Percentiles rank a stretch among this genome's conserved stretches.
Conservation (phyloP, 495 filamentous ascomycete genomes). For the Aspergillus cavernicola region DNA sequence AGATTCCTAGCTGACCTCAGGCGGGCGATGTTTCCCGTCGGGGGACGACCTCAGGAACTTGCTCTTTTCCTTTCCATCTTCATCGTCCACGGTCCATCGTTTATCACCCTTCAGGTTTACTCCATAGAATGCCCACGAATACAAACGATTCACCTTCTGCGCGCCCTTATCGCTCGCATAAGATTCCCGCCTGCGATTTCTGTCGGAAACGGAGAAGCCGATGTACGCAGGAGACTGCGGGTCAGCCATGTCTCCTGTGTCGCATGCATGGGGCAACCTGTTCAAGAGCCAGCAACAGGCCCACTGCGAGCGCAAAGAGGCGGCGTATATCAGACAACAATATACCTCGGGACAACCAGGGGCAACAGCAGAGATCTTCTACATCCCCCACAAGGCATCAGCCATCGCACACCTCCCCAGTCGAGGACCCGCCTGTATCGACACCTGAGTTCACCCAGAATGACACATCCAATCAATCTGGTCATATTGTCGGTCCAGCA, state of each 20-base stretch:
- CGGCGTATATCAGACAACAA: not conserved
- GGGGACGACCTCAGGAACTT: too few species aligned
- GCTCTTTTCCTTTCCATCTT: not conserved
- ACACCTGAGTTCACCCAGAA: not conserved
- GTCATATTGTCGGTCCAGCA: constrained; percentile 1
- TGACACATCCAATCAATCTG: constrained; percentile 1
- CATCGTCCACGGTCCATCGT: too few species aligned
- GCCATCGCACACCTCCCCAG: not conserved
- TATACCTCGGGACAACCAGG: not conserved
- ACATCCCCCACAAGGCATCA: not conserved
- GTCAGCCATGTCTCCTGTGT: constrained; percentile 9
- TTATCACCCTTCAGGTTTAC: not conserved
- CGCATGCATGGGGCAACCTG: constrained; percentile 7
- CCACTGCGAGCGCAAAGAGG: not conserved
- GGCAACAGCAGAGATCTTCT: not conserved
- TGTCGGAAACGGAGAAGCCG: constrained; percentile 10
- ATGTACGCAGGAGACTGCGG: constrained; percentile 3
- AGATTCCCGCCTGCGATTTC: constrained; percentile 8
- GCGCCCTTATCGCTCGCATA: constrained; percentile 8
- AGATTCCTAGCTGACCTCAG: too few species aligned
- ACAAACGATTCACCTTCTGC: not conserved
- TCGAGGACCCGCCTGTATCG: not conserved
- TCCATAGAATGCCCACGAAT: not conserved
- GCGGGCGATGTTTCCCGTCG: too few species aligned
- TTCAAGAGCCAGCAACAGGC: not conserved